These are phyloP conservation scores for Fusarium austroafricanum DNA, from an alignment of 2,329 filamentous ascomycete species.

Conservation along the genomic window DNA sequence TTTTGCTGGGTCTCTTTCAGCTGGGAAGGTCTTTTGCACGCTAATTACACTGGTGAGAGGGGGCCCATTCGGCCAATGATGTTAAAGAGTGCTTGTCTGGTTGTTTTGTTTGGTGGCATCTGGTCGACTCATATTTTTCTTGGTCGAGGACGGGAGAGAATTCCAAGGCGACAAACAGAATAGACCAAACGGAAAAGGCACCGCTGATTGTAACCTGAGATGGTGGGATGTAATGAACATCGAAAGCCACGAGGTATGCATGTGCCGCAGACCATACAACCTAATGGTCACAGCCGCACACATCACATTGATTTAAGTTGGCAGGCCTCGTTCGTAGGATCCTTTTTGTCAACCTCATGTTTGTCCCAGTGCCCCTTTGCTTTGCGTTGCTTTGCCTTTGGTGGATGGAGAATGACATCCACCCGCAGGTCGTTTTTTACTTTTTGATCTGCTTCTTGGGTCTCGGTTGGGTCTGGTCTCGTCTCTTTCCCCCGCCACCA, in stretches of 20 bases:
- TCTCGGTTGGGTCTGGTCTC: slow-evolving; percentile 24
- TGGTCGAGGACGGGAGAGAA: slow-evolving; percentile 6
- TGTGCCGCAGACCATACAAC: background rate
- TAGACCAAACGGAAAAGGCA: slow-evolving; percentile 36
- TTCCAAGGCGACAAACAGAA: slow-evolving; percentile 17
- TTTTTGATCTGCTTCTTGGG: slow-evolving; percentile 35
- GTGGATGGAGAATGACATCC: slow-evolving; percentile 1
- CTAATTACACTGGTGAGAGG: slow-evolving; percentile 30
- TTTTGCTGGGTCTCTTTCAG: slow-evolving; percentile 36
- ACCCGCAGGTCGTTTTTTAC: slow-evolving; percentile 2
- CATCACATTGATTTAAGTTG: slow-evolving; percentile 10
- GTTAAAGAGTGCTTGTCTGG: slow-evolving; percentile 2
- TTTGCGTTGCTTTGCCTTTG: background rate
- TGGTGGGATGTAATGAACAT: background rate
- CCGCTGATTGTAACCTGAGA: slow-evolving; percentile 13
- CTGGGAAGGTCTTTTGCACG: slow-evolving; percentile 27
- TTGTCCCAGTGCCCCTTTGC: background rate
- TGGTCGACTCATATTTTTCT: slow-evolving; percentile 19
- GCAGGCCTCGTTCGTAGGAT: slow-evolving; percentile 24
- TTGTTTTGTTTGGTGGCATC: slow-evolving; percentile 21
- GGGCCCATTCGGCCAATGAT: slow-evolving; percentile 31
- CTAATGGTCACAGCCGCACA: slow-evolving; percentile 3
- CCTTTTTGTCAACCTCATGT: slow-evolving; percentile 25
- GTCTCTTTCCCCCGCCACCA: slow-evolving; percentile 36
- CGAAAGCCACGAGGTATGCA: slow-evolving; percentile 23